Conservation (phyloP, 345 rosid species). For the Laguncularia racemosa region DNA sequence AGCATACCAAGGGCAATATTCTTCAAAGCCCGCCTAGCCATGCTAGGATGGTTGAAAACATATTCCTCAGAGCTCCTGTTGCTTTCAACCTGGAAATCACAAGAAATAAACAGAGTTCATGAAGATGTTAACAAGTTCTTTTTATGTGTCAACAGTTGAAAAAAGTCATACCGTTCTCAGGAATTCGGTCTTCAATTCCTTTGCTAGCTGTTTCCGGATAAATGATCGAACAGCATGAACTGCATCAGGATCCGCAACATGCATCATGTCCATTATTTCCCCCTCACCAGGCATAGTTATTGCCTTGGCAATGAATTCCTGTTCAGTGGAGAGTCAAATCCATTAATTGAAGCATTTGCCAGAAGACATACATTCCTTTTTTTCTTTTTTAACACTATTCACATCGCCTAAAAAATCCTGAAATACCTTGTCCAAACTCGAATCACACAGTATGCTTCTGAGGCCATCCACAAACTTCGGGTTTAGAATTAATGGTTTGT, state of each 20-base stretch:
- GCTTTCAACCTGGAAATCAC: conserved; percentile 45
- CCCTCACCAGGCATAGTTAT: conserved; percentile 90
- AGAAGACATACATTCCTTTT: too few species aligned
- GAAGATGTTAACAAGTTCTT: too few species aligned
- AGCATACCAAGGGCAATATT: conserved; percentile 70
- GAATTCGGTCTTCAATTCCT: conserved; percentile 73
- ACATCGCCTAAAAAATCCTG: not conserved
- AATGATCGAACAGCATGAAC: conserved; percentile 89
- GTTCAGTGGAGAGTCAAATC: conserved; percentile 10
- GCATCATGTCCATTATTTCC: conserved; percentile 98
- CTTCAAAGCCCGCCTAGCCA: conserved; percentile 90
- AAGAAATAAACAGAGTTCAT: not conserved
- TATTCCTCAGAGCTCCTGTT: conserved; percentile 73
- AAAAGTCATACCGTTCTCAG: conserved; percentile 44
- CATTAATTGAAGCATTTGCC: not conserved
- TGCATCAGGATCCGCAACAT: conserved; percentile 96
- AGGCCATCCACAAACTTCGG: conserved; percentile 74
- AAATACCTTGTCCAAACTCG: conserved; percentile 75
- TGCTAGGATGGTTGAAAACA: conserved; percentile 69
- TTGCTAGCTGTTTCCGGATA: conserved; percentile 82
- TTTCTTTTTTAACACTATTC: not conserved
- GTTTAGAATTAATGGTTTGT: conserved; percentile 55
- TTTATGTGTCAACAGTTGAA: not conserved
- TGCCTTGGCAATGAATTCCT: conserved; percentile 94
- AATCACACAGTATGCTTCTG: conserved; percentile 59